Evolutionary conservation across 140 eudicot species (phyloP), one percentile per base, ranked within the genome.

Genomic region (Bidens hawaiensis): DNA sequence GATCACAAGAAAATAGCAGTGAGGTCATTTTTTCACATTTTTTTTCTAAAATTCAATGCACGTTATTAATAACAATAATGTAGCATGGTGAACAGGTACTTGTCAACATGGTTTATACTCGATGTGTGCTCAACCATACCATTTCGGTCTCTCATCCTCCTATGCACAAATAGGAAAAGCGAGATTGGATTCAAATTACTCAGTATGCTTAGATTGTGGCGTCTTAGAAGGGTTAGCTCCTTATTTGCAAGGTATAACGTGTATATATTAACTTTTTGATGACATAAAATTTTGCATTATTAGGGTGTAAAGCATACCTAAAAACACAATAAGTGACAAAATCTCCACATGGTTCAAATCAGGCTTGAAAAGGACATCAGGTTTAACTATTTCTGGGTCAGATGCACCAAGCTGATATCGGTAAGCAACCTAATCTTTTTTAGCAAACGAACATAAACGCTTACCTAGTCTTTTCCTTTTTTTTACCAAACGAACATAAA

Each of bases 281-380:
- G 30, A 55, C 13, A 28, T n/a, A 55, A 58, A 74, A 58, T 50
- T 63, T 62, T 36, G 27, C 40, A 46, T 43, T 5, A 13, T 22
- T 34, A 69, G 30, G 33, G 24, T 58, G 48, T 49, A 21, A 28
- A 18, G 53, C 52, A 57, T 45, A 55, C 34, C 57, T 13, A 18
- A 26, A 75, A 40, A 52, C 59, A 58, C 45, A 48, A 51, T 15
- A 65, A 34, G 38, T 25, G 73, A 81, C 76, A 77, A 59, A 71
- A 64, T 42, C 47, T 13, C n/a, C n/a, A n/a, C 66, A 75, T 65
- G 48, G 57, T 72, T 63, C 73, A 40, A 61, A 69, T 63, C 86
- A 93, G 97, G 80, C 95, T 94, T 15, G 99, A 94, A 76, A 94
- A 94, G 84, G 99, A 94, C 76, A 94, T 83, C 54, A 78, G 97